Conservation (phyloP, 2,329 filamentous ascomycete genomes). For the Alternaria postmessia region DNA sequence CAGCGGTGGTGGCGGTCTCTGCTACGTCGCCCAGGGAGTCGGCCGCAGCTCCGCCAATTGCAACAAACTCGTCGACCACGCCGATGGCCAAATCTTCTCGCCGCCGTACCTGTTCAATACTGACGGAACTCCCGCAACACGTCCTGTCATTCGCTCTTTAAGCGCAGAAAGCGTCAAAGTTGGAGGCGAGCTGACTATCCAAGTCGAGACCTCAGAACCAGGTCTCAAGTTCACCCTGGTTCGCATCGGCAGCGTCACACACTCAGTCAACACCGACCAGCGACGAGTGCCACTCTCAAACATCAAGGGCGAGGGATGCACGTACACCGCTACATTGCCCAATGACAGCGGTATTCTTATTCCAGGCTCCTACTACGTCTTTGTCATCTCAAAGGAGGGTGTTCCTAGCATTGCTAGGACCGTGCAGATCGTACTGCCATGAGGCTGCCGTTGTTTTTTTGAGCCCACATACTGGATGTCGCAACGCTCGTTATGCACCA, state of each 20-base stretch:
- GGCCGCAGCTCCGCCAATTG: slow-evolving; percentile 32
- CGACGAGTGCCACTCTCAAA: slow-evolving; percentile 30
- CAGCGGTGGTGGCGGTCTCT: slow-evolving; percentile 37
- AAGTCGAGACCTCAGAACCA: slow-evolving; percentile 11
- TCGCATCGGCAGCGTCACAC: slow-evolving; percentile 39
- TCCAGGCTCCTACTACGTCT: slow-evolving; percentile 38
- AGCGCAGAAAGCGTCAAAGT: slow-evolving; percentile 27
- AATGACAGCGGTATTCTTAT: slow-evolving; percentile 33
- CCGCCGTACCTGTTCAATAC: slow-evolving; percentile 41
- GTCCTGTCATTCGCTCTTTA: slow-evolving; percentile 26
- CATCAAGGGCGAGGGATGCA: slow-evolving; percentile 13
- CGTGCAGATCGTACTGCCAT: slow-evolving; percentile 27
- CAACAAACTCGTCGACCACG: slow-evolving; percentile 40
- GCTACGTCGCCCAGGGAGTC: slow-evolving; percentile 25
- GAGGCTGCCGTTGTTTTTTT: background rate
- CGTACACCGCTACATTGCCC: slow-evolving; percentile 28
- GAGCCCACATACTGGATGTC: background rate
- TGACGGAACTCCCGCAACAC: slow-evolving; percentile 28
- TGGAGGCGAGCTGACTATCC: slow-evolving; percentile 27
- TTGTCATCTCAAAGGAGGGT: slow-evolving; percentile 27
- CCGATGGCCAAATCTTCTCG: slow-evolving; percentile 38
- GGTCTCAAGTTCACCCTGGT: slow-evolving; percentile 26
- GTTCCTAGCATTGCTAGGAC: slow-evolving; percentile 34
- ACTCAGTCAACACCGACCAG: slow-evolving; percentile 42
- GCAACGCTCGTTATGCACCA: slow-evolving; percentile 3